phyloP scores from a whole-genome alignment of 2,329 filamentous ascomycete species.

The Fusarium euwallaceae region DNA sequence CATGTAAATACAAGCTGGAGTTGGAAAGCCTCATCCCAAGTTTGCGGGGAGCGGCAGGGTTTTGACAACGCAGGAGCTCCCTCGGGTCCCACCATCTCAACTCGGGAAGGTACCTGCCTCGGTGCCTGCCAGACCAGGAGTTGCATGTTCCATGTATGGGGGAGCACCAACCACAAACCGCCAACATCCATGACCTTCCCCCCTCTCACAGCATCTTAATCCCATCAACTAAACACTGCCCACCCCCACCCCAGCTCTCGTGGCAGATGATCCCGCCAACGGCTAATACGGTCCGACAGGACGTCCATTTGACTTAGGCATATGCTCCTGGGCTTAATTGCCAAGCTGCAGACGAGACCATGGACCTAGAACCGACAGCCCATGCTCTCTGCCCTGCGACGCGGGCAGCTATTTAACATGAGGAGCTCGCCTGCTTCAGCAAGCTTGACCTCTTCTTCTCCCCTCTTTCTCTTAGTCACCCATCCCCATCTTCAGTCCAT shows the following conservation, averaged over 20 bases:
- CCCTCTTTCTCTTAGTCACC: conserved; percentile 6
- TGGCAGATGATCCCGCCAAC: conserved; percentile 53
- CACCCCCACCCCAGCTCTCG: conserved; percentile 35
- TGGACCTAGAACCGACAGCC: conserved; percentile 29
- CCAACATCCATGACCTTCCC: conserved; percentile 7
- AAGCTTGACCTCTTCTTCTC: conserved; percentile 8
- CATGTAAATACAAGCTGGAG: neutral
- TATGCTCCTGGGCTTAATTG: conserved; percentile 26
- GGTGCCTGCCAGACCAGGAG: conserved; percentile 12
- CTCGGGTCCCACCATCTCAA: conserved; percentile 33
- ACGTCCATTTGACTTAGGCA: conserved; percentile 25
- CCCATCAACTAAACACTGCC: conserved; percentile 6
- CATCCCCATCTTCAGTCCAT: conserved; percentile 5
- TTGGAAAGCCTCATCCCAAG: neutral
- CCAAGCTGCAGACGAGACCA: conserved; percentile 10
- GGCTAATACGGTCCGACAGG: conserved; percentile 66
- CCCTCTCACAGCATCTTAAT: conserved; percentile 30
- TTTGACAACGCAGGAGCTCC: conserved; percentile 19
- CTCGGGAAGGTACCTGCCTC: conserved; percentile 28
- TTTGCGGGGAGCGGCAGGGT: conserved; percentile 26
- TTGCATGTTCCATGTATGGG: neutral
- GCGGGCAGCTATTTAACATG: conserved; percentile 43
- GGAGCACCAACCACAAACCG: conserved; percentile 20
- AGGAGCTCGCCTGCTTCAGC: conserved; percentile 32
- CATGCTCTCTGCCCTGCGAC: conserved; percentile 24